Evolutionary conservation across 2,329 filamentous ascomycete genomes (phyloP), one percentile per base, ranked within the genome.

Genomic region (Emericellopsis cladophorae): DNA sequence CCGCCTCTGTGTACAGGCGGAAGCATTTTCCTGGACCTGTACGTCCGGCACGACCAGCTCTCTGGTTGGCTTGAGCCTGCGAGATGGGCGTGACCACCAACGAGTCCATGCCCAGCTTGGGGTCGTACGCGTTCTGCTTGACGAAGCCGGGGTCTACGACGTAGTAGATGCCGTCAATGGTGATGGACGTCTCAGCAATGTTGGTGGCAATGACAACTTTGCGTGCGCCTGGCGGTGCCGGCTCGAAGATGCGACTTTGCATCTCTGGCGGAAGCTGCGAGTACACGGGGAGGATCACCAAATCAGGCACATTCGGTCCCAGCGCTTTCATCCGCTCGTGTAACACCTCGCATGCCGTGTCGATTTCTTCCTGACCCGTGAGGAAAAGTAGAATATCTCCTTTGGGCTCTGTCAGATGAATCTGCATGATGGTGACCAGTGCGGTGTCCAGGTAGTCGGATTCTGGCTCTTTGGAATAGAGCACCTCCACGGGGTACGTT

Each of bases 151-250:
- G 89, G 53, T 98, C 92, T 14, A 98, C 81, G 15, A 98, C 93
- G 55, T 94, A 96, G 65, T 90, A 95, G 49, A 98, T 95, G 38
- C 90, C 84, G 56, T 98, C 92, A 48, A 98, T 96, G 0, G 92
- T 98, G 54, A 98, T 92, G 41, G 87, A 95, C 0, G 92, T 98
- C 57, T 98, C 92, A 1, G 92, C 92, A 54, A 98, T 98, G 52
- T 98, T 98, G 31, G 92, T 98, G 2, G 92, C 92, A 55, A 98
- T 94, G 44, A 98, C 87, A 2, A 96, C 88, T 61, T 98, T 98
- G 42, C 92, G 76, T 41, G 76, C 79, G 14, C 90, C 90, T 1
- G 81, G 72, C 0, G 90, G 87, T 0, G 92, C 85, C 2, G 90
- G 89, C 24, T 98, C 92, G 55, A 98, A 98, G 46, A 98, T 95